Evolutionary conservation across 2,329 filamentous ascomycete species (phyloP), one percentile per base, ranked within the genome.

Genomic region (Sordariomycetes sp.): DNA sequence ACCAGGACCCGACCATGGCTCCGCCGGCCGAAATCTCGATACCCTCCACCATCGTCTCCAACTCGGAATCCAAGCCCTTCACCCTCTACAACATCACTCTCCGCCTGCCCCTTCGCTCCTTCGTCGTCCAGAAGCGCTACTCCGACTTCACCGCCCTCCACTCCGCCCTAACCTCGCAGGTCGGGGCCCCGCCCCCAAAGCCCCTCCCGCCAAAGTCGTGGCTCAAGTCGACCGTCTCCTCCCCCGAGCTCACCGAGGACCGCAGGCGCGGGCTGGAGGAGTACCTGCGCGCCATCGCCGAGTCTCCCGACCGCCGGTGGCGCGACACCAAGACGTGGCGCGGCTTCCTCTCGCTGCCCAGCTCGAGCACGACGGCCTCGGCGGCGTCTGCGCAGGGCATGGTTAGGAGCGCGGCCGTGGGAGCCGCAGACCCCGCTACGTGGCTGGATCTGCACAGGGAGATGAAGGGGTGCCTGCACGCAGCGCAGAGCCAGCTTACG

Each of bases 31-130:
- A 86, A 66, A 84, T 87, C 66, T 81, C 80, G 60, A 86, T 86
- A 62, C 82, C 82, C 12, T 81, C 80, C n/a, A 85, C 83, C 54
- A 83, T 80, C 61, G 70, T 81, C 59, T 75, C 77, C 56, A 59
- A 73, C 56, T 72, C 77, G 59, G 75, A 76, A 61, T 74, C 77
- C 61, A 89, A 89, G 65, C 78, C 85, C 0, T 90, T 83, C 69
- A 91, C 87, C 0, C 78, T 86, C 62, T 92, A 91, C 75, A 88
- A 89, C 68, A 85, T 91, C 69, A 84, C 82, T 24, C 76, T 94
- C 59, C 84, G 87, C 55, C 82, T 90, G 1, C 88, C 89, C 0
- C 78, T 92, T 15, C 83, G 86, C 53, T 87, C 86, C 4, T 87
- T 86, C 64, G 85, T 87, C 62, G 76, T 90, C 5, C 82, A 85